A percentile compares a stretch with the other conserved stretches of the same genome.
These are phyloP conservation scores for Paraconiothyrium brasiliense DNA, from an alignment of 2,329 filamentous ascomycete species.

Conservation along the genomic window DNA sequence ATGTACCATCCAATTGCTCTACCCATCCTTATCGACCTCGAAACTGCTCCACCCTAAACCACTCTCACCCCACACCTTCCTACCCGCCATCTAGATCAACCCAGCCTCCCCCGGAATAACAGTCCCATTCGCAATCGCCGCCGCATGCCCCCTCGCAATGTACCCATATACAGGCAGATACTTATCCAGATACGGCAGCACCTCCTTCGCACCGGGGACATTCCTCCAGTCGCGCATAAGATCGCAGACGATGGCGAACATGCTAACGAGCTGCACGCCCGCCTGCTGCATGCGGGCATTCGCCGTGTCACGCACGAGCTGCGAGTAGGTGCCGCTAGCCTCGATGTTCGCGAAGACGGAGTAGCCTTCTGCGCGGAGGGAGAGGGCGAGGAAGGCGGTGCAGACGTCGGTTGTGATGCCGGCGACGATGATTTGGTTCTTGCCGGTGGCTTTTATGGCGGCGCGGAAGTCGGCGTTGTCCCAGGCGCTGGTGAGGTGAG, in stretches of 20 bases:
- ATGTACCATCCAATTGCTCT: background rate
- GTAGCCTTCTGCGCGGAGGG: constrained; percentile 75
- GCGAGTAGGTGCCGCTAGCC: constrained; percentile 72
- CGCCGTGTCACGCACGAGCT: constrained; percentile 68
- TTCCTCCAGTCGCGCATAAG: constrained; percentile 76
- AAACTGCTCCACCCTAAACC: background rate
- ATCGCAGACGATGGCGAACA: constrained; percentile 72
- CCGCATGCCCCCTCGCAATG: constrained; percentile 69
- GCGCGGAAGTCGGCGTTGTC: constrained; percentile 74
- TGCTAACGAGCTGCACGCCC: constrained; percentile 70
- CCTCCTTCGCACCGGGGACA: constrained; percentile 60
- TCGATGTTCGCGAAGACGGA: constrained; percentile 77
- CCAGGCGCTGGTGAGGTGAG: constrained; percentile 65
- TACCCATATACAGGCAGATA: constrained; percentile 73
- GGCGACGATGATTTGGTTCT: constrained; percentile 75
- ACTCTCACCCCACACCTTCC: background rate
- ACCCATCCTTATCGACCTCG: background rate
- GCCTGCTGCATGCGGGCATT: constrained; percentile 73
- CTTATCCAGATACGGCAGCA: constrained; percentile 71
- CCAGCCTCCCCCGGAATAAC: constrained; percentile 64
- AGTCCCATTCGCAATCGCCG: constrained; percentile 68
- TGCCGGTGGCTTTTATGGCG: constrained; percentile 71
- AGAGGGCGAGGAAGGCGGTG: constrained; percentile 78
- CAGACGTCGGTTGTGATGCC: constrained; percentile 81
- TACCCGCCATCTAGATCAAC: constrained; percentile 26